Evolutionary conservation across 257 asterid species (phyloP).

Genomic region (Handroanthus guayacan): DNA sequence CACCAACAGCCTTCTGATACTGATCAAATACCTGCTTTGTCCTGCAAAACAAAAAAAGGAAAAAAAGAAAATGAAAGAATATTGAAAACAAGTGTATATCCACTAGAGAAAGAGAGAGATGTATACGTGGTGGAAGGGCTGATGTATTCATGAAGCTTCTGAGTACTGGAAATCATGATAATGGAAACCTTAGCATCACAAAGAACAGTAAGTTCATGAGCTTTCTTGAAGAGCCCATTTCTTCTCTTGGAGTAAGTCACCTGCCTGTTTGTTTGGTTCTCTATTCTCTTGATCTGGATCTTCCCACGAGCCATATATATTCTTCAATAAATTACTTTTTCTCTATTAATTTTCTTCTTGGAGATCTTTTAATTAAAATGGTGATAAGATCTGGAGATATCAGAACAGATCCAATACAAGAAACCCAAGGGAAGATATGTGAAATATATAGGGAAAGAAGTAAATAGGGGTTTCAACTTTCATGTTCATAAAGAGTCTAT

Average conservation of each 20-base stretch:
- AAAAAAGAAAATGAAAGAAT: no score
- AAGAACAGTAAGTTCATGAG: slow-evolving; percentile 89
- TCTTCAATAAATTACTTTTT: neutral
- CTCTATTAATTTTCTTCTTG: neutral
- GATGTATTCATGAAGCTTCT: slow-evolving; percentile 91
- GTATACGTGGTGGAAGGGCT: slow-evolving; percentile 71
- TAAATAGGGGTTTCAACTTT: neutral
- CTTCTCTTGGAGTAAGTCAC: slow-evolving; percentile 98
- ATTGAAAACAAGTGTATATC: neutral
- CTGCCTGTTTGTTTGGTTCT: slow-evolving; percentile 95
- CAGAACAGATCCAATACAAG: neutral
- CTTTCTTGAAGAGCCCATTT: slow-evolving; percentile 95
- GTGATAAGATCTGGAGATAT: slow-evolving; percentile 33
- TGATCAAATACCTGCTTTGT: slow-evolving; percentile 83
- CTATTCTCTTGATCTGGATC: slow-evolving; percentile 97
- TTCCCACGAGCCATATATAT: slow-evolving; percentile 87
- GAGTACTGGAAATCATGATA: slow-evolving; percentile 80
- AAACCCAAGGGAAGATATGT: no score
- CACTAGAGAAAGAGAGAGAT: neutral
- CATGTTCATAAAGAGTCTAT: slow-evolving; percentile 31
- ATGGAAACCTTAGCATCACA: slow-evolving; percentile 95
- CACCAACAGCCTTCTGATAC: slow-evolving; percentile 76
- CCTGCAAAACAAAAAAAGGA: slow-evolving; percentile 36
- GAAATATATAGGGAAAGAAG: neutral
- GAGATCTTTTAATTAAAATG: slow-evolving; percentile 5